A percentile compares a stretch with the other conserved stretches of the same genome.
phyloP scores from a whole-genome alignment of 371 early-diverging fungal species.

The Syncephalastrum sp. region DNA sequence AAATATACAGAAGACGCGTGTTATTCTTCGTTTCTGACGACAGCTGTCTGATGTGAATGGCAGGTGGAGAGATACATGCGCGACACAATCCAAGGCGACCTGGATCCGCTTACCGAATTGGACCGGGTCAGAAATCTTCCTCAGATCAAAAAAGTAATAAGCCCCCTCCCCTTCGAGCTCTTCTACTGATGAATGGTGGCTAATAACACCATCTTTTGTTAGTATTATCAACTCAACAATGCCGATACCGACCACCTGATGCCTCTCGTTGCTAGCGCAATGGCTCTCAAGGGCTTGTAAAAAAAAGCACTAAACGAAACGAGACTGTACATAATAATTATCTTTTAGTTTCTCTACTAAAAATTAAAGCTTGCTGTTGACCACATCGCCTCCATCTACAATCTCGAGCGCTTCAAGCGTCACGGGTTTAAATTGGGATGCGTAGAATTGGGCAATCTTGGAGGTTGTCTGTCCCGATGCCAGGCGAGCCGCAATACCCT shows the following conservation, averaged over 20 bases:
- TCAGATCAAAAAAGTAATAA: slow-evolving; percentile 35
- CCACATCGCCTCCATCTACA: slow-evolving; percentile 11
- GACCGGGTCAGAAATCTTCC: slow-evolving; percentile 24
- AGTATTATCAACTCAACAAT: slow-evolving; percentile 34
- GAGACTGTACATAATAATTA: too few relatives aligned
- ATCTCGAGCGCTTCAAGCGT: slow-evolving; percentile 13
- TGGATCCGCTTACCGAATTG: slow-evolving; percentile 32
- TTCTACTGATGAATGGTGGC: neutral
- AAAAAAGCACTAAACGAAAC: too few relatives aligned
- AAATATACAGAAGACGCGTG: neutral
- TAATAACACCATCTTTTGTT: neutral
- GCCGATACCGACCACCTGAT: slow-evolving; percentile 17
- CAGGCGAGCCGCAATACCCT: slow-evolving; percentile 81
- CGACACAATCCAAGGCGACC: slow-evolving; percentile 37
- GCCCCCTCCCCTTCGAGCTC: neutral
- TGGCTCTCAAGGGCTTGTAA: slow-evolving; percentile 37
- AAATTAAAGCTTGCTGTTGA: slow-evolving; percentile 5
- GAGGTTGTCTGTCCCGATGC: slow-evolving; percentile 77
- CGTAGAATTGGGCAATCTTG: slow-evolving; percentile 48
- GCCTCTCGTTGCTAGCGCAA: slow-evolving; percentile 34
- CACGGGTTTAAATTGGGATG: slow-evolving; percentile 17
- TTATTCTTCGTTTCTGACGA: neutral
- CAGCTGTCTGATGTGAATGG: neutral
- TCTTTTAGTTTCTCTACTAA: too few relatives aligned
- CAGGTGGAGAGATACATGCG: slow-evolving; percentile 36